Evolutionary conservation across 306 rosid genomes (phyloP).

Genomic region (Urtica urens): DNA sequence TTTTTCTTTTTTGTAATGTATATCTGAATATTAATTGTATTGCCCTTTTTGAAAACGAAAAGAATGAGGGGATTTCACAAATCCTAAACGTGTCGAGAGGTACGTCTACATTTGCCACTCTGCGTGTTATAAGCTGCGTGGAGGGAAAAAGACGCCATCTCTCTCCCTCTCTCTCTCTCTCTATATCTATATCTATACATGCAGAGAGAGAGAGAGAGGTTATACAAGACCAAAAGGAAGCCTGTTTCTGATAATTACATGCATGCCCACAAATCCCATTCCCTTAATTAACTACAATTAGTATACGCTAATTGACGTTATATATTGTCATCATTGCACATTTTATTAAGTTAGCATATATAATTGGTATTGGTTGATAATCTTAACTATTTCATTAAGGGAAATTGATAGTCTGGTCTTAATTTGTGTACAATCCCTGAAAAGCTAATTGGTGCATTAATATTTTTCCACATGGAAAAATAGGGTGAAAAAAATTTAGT

Average conservation of each 20-base stretch:
- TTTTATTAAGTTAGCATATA: too few species aligned
- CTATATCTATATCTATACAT: not conserved
- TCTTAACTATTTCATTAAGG: not conserved
- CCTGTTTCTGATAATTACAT: slow-evolving; percentile 17
- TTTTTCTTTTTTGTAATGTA: slow-evolving; percentile 1
- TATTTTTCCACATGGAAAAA: too few species aligned
- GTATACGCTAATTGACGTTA: slow-evolving; percentile 7
- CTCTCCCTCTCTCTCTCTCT: slow-evolving; percentile 20
- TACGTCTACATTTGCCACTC: slow-evolving; percentile 38
- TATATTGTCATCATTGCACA: too few species aligned
- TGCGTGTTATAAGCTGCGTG: slow-evolving; percentile 91
- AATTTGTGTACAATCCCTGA: too few species aligned
- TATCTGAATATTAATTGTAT: not conserved
- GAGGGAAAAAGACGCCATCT: slow-evolving; percentile 92
- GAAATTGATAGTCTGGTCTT: not conserved
- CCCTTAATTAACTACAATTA: slow-evolving; percentile 3
- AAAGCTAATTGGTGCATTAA: too few species aligned
- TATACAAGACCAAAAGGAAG: slow-evolving; percentile 22
- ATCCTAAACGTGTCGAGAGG: slow-evolving; percentile 45
- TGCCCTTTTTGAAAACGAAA: not conserved
- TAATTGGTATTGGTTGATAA: not conserved
- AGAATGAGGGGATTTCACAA: slow-evolving; percentile 18
- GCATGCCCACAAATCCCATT: slow-evolving; percentile 13
- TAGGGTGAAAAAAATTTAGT: not conserved
- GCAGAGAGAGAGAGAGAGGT: not conserved